A percentile compares a stretch with the other conserved stretches of the same genome.
Conservation (phyloP, 371 early-diverging fungal species). For the Mycotypha africana region DNA sequence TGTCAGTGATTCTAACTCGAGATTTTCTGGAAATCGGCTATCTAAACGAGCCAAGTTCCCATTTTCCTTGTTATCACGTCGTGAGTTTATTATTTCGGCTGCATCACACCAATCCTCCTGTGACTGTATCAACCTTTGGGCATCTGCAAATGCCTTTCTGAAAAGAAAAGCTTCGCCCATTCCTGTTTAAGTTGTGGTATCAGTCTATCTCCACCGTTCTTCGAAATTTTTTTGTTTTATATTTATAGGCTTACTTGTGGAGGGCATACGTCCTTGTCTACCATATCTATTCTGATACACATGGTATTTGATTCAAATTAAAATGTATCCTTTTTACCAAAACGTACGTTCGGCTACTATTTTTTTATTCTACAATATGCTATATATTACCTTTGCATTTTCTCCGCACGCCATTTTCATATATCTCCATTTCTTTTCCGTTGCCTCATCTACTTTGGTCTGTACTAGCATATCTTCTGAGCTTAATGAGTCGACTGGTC, state of each 20-base stretch:
- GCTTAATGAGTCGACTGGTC: conserved; percentile 40
- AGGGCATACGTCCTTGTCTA: not conserved
- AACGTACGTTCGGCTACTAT: too few relatives aligned
- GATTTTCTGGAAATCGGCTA: conserved; percentile 59
- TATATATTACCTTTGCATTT: conserved; percentile 54
- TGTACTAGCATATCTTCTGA: conserved; percentile 64
- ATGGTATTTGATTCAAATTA: too few relatives aligned
- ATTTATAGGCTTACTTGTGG: not conserved
- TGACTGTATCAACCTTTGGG: conserved; percentile 36
- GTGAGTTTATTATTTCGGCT: too few relatives aligned
- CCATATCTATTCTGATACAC: too few relatives aligned
- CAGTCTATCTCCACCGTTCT: too few relatives aligned
- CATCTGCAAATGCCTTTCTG: conserved; percentile 57
- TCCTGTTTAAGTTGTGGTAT: too few relatives aligned
- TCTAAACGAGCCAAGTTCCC: conserved; percentile 18
- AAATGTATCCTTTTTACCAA: not conserved
- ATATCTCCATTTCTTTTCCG: conserved; percentile 49
- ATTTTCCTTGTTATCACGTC: not conserved
- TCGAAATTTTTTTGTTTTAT: too few relatives aligned
- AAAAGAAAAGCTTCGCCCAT: conserved; percentile 71
- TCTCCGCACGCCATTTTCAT: conserved; percentile 87
- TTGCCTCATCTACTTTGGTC: conserved; percentile 29
- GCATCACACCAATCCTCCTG: conserved; percentile 82
- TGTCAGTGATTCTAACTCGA: conserved; percentile 56
- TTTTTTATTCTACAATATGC: too few relatives aligned